Conservation (phyloP, 225 moss, liverwort and hornwort genomes). For the Pseudisothecium myosuroides region DNA sequence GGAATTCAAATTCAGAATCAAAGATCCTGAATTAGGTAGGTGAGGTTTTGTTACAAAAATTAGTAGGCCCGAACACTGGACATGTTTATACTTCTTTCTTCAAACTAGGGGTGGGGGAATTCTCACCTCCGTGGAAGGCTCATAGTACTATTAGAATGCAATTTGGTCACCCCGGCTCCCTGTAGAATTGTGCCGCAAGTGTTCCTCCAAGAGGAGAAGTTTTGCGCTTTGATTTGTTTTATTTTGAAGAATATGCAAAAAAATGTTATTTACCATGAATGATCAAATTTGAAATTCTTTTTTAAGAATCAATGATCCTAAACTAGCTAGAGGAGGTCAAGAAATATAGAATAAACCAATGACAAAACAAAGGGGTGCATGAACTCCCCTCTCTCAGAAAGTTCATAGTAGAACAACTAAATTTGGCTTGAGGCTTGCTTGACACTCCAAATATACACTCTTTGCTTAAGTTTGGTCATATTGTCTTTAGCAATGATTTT, state of each 20-base stretch:
- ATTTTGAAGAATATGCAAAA: background rate
- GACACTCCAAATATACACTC: no score
- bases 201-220: fast-evolving
- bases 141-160: background rate
- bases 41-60: background rate
- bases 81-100: background rate
- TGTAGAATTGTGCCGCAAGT: background rate
- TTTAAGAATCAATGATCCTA: background rate
- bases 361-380: background rate
- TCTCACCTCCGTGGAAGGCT: fast-evolving
- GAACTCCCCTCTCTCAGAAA: fast-evolving
- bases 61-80: no score
- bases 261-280: no score
- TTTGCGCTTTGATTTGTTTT: background rate
- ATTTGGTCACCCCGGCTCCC: fast-evolving
- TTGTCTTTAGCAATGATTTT: background rate
- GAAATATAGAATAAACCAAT: no score
- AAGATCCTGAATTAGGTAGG: no score
- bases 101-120: background rate
- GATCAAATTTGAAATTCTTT: background rate
- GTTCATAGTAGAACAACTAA: fast-evolving
- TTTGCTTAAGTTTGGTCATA: background rate
- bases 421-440: background rate
- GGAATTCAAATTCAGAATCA: fast-evolving
- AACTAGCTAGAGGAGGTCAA: background rate